Conservation (phyloP, 1,139 yeast species). For the Protomyces inundatus region DNA sequence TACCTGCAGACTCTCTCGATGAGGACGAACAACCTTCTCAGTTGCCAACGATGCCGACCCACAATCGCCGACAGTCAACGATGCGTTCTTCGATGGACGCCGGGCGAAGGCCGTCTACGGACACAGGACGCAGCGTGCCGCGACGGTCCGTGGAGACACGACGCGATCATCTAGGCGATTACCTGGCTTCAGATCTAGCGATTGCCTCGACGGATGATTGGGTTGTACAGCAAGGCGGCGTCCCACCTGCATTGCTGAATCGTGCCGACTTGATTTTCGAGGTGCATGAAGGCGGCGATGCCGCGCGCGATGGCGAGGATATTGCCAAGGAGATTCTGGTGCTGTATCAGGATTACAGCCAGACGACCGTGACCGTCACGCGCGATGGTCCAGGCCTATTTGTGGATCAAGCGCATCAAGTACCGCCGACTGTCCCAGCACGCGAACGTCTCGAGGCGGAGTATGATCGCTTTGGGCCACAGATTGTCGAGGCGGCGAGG, state of each 20-base stretch:
- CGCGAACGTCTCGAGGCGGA: conserved; percentile 50
- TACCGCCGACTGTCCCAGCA: conserved; percentile 47
- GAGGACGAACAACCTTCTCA: background rate
- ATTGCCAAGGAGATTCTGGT: conserved; percentile 60
- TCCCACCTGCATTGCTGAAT: background rate
- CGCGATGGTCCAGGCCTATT: conserved; percentile 46
- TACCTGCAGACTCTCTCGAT: too few relatives aligned
- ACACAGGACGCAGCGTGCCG: background rate
- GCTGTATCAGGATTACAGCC: conserved; percentile 68
- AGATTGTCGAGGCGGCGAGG: conserved; percentile 36
- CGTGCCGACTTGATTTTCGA: conserved; percentile 49
- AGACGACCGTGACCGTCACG: conserved; percentile 50
- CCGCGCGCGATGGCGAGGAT: conserved; percentile 55
- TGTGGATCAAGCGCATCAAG: conserved; percentile 44
- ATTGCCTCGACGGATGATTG: background rate
- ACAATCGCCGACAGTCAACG: background rate
- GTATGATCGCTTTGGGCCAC: conserved; percentile 43
- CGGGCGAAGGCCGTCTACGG: background rate
- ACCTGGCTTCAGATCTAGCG: background rate
- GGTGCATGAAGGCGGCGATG: conserved; percentile 61
- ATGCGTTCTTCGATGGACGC: background rate
- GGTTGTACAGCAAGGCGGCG: background rate
- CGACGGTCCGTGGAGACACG: background rate
- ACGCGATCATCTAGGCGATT: background rate
- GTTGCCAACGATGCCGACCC: background rate